Conservation (phyloP, 805 yeast genomes). For the Komagataella mondaviorum region DNA sequence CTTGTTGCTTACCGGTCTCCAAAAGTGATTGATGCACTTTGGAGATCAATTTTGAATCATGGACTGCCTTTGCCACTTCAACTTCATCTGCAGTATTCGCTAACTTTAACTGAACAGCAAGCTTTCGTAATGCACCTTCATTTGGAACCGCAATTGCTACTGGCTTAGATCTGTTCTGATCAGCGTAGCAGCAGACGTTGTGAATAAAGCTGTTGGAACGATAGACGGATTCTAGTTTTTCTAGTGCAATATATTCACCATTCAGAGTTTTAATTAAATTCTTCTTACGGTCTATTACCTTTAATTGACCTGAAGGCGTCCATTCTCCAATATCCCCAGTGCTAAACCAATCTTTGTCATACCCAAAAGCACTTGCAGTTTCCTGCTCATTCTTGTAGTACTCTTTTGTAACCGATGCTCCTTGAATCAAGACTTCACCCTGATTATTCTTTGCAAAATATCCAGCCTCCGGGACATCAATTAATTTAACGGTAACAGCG, state of each 20-base stretch:
- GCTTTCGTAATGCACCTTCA: conserved; percentile 44
- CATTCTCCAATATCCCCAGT: conserved; percentile 98
- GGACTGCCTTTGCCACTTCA: conserved; percentile 31
- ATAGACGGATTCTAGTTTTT: conserved; percentile 83
- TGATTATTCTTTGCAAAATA: conserved; percentile 82
- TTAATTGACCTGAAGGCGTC: conserved; percentile 67
- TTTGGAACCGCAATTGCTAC: conserved; percentile 82
- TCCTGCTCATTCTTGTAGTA: conserved; percentile 79
- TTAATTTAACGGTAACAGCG: conserved; percentile 73
- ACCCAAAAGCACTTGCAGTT: conserved; percentile 55
- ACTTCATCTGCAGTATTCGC: conserved; percentile 26
- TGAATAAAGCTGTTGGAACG: conserved; percentile 66
- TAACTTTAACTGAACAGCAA: conserved; percentile 45
- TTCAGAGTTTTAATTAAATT: conserved; percentile 90
- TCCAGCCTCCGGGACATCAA: conserved; percentile 86
- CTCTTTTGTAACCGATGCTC: conserved; percentile 58
- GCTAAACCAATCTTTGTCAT: conserved; percentile 84
- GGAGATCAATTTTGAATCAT: conserved; percentile 40
- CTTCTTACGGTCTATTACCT: conserved; percentile 87
- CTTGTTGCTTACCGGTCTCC: conserved; percentile 69
- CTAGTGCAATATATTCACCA: conserved; percentile 97
- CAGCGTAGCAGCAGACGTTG: conserved; percentile 91
- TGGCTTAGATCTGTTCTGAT: conserved; percentile 77
- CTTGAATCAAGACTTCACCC: conserved; percentile 82
- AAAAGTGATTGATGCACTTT: conserved; percentile 47